Base-by-base conservation (phyloP, 1,139 yeast species). In the Geotrichum phurueaensis region DNA sequence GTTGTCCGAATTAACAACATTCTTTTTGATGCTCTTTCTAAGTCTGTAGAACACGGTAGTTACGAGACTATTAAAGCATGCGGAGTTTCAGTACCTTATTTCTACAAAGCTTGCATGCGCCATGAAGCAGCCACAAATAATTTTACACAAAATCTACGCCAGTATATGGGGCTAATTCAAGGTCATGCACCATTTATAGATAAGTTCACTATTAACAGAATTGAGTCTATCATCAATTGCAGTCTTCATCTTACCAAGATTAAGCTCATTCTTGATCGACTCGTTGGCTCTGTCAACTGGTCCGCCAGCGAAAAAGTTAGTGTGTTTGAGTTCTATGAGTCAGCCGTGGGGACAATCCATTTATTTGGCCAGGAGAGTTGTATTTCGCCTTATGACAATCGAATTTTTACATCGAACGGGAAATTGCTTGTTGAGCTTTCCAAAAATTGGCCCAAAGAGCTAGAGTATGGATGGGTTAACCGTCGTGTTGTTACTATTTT, bases 361-460 rank as follows among this genome's bases (percentile, higher is more conserved):
- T 89, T 97, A 0, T 91, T 91, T 76, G 96, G 96, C 0, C 82
- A 79, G 48, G 62, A 59, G 51, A 56, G 58, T 31, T 52, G 61
- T 7, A 51, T 54, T 25, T 79, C 79, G 51, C 80, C 84, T 18
- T 82, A 81, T 64, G 81, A 78, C 65, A 80, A 84, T 52, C 79
- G 97, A 64, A 84, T 90, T 0, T 89, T 91, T 70, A 91, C 97
- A 0, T 96, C 97, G 0, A 86, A 96, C 0, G 98, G 97, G 0
- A 90, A 89, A 70, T 81, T 92, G 1, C 75, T 92, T 53, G 86
- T 96, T 0, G 97, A 90, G 68, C 73, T 91, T 29, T 96, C 97
- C 6, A 79, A 83, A 10, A 84, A 84, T 25, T 92, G 97, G 97
- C 98, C 98, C 0, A 76, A 83, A 0, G 92, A 87, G 67, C 78